These are phyloP conservation scores for Sporothrix euskadiensis DNA, from an alignment of 2,329 filamentous ascomycete genomes.

Conservation along the genomic window DNA sequence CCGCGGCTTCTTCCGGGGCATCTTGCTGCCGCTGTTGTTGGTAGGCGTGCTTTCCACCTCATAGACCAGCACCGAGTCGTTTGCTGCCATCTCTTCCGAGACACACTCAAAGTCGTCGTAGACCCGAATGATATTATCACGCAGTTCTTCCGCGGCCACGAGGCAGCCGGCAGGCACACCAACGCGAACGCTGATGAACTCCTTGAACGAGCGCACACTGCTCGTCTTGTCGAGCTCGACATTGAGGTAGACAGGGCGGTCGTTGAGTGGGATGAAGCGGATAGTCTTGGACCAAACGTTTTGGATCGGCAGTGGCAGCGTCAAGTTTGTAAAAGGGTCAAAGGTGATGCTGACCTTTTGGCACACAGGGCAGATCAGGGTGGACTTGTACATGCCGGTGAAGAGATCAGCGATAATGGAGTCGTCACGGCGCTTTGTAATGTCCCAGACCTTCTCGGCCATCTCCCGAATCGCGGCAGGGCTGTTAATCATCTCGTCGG, in stretches of 20 bases:
- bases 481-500: slow-evolving; percentile 90
- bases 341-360: slow-evolving; percentile 98
- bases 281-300: slow-evolving; percentile 75
- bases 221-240: slow-evolving; percentile 80
- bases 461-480: slow-evolving; percentile 77
- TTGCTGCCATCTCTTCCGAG: slow-evolving; percentile 68
- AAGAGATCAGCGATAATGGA: slow-evolving; percentile 95
- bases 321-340: slow-evolving; percentile 94
- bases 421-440: slow-evolving; percentile 88
- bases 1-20: slow-evolving; percentile 48
- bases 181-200: slow-evolving; percentile 66
- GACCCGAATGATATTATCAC: slow-evolving; percentile 80
- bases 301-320: slow-evolving; percentile 84
- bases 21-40: slow-evolving; percentile 65
- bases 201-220: slow-evolving; percentile 67
- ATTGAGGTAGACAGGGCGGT: slow-evolving; percentile 67
- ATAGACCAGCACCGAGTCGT: slow-evolving; percentile 67
- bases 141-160: slow-evolving; percentile 82
- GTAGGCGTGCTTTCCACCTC: slow-evolving; percentile 79
- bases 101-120: slow-evolving; percentile 70
- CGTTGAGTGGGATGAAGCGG: slow-evolving; percentile 74
- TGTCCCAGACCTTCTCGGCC: slow-evolving; percentile 85
- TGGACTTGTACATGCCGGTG: slow-evolving; percentile 98
- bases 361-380: slow-evolving; percentile 85
- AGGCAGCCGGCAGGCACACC: slow-evolving; percentile 65